Base-by-base conservation (phyloP, 768 basidiomycete genomes). In the Ramaria sp. region DNA sequence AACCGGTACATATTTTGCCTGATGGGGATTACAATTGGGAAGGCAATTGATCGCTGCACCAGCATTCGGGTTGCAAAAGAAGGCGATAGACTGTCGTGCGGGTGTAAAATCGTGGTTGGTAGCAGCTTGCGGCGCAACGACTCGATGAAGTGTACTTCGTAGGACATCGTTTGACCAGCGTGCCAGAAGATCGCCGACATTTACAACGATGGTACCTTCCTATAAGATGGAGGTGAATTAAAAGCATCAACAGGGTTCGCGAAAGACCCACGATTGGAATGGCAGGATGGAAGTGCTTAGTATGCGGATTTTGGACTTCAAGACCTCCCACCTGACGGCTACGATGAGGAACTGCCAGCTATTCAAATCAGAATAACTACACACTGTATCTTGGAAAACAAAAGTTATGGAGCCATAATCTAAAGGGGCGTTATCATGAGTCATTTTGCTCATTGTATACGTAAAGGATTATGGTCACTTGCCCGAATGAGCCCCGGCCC, bases 41-140 rank as follows among this genome's bases (percentile, higher is more conserved):
- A 91, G 69, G 61, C 88, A 88, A 15, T 81, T 72, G 54, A 92
- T 83, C 57, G 76, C 72, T 13, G 86, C 73, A 42, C 76, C 76
- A 63, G 79, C 80, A 61, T 91, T 88, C 3, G 89, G 88, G 63
- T 86, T 91, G 73, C 86, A 89, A 71, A 92, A 92, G 74, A 88
- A 92, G 7, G 86, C 90, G 52, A 91, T 84, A 9, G 86, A 88
- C 65, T 89, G 87, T 27, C 90, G 78, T 9, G 72, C 68, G 0
- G 87, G 83, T 0, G 81, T 84, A 58, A 82, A 68, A 60, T 83
- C 80, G 7, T 75, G 77, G 56, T 78, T 66, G 61, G 73, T 73
- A 63, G 72, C 69, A 12, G 75, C 75, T 0, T 80, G 72, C 20
- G 90, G 88, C 4, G 84, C 83, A 7, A 91, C 89, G 20, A 92